phyloP scores from a whole-genome alignment of 2,329 filamentous ascomycete species.

The Fusarium setosum region DNA sequence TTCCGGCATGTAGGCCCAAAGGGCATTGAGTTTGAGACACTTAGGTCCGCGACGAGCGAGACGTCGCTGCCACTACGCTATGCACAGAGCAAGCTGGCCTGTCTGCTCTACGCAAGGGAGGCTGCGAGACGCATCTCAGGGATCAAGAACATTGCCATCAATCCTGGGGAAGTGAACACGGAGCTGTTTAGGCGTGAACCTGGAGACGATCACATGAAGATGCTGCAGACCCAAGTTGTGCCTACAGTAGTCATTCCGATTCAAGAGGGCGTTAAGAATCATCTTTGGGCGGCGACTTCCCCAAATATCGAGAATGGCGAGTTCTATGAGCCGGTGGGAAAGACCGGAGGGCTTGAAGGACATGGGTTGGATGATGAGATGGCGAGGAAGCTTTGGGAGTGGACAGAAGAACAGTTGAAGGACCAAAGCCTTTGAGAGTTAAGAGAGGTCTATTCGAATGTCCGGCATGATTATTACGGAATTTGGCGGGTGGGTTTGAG shows the following conservation, averaged over 20 bases:
- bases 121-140: not conserved
- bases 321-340: not conserved
- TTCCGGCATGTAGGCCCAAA: not conserved
- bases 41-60: not conserved
- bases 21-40: not conserved
- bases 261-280: not conserved
- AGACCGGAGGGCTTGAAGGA: not conserved
- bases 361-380: not conserved
- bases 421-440: not conserved
- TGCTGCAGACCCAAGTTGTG: not conserved
- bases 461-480: too few species aligned
- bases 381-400: not conserved
- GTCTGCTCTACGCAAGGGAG: not conserved
- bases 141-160: not conserved
- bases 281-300: not conserved
- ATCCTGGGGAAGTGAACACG: not conserved
- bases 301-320: not conserved
- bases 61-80: not conserved
- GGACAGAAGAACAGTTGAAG: not conserved
- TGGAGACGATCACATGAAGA: not conserved
- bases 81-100: not conserved
- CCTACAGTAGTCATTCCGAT: not conserved
- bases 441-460: too few species aligned
- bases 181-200: not conserved
- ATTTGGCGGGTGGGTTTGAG: too few species aligned